phyloP scores from a whole-genome alignment of 768 basidiomycete genomes.

The Trametes cinnabarina region DNA sequence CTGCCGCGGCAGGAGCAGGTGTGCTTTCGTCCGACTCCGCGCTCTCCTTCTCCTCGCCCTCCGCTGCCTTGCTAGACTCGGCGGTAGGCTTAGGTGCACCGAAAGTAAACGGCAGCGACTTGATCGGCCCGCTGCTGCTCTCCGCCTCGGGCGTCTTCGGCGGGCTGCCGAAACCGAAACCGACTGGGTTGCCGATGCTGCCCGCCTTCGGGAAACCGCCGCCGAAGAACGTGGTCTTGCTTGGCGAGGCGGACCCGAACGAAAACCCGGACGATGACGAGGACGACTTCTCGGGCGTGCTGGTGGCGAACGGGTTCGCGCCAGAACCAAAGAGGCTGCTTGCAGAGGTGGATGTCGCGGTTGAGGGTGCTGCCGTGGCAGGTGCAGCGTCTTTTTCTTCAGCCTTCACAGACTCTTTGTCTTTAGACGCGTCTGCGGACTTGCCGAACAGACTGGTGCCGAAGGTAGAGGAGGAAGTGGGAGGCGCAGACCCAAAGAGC shows the following conservation, averaged over 20 bases:
- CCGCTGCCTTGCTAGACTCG: neutral
- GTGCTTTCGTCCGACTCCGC: constrained; percentile 28
- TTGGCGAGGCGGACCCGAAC: constrained; percentile 16
- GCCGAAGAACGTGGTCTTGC: constrained; percentile 23
- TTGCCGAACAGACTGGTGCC: constrained; percentile 13
- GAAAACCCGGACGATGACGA: constrained; percentile 1
- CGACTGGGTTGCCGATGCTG: constrained; percentile 62
- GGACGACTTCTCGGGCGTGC: constrained; percentile 17
- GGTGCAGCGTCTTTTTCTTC: neutral
- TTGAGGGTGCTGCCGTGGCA: neutral
- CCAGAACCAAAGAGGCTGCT: constrained; percentile 15
- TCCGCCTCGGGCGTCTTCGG: constrained; percentile 30
- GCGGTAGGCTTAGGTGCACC: constrained; percentile 8
- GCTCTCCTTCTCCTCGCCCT: constrained; percentile 12
- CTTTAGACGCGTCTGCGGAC: constrained; percentile 11
- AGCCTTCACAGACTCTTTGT: constrained; percentile 5
- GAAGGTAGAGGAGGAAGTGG: constrained; percentile 6
- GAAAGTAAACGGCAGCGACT: constrained; percentile 18
- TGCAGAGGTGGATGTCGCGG: neutral
- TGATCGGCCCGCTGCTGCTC: constrained; percentile 6
- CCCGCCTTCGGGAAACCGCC: constrained; percentile 32
- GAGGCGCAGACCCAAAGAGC: constrained; percentile 10
- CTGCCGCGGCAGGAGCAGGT: constrained; percentile 21
- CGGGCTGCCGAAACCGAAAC: constrained; percentile 54
- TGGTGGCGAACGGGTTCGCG: neutral